Percentiles rank a stretch among this genome's conserved stretches.
Evolutionary conservation across 1,284 basidiomycete genomes (phyloP).

Genomic region (Schizophyllum amplum): DNA sequence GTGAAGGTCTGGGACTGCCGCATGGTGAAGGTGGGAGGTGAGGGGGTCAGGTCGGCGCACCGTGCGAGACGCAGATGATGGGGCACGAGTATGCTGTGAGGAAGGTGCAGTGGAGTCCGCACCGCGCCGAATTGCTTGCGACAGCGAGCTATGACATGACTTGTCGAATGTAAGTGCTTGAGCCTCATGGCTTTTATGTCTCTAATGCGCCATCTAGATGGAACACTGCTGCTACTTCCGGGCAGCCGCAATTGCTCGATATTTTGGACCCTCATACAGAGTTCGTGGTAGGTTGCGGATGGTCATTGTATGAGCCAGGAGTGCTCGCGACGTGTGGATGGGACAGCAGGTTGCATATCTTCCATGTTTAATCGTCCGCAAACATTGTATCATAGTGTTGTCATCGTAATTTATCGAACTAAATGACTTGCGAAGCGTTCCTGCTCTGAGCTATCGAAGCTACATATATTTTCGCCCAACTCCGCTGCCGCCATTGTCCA

Average conservation of each 20-base stretch:
- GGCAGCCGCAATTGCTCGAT: slow-evolving; percentile 48
- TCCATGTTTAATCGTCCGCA: slow-evolving; percentile 44
- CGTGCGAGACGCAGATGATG: slow-evolving; percentile 56
- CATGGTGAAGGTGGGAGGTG: slow-evolving; percentile 54
- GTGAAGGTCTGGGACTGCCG: slow-evolving; percentile 84
- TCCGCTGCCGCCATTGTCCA: too few species aligned
- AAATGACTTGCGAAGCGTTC: not conserved
- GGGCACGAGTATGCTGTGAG: slow-evolving; percentile 82
- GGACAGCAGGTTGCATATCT: slow-evolving; percentile 82
- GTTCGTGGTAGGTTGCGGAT: slow-evolving; percentile 88
- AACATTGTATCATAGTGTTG: not conserved
- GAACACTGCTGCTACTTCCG: slow-evolving; percentile 48
- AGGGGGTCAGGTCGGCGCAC: slow-evolving; percentile 48
- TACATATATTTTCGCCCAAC: not conserved
- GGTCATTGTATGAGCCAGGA: slow-evolving; percentile 85
- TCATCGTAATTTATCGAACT: too few species aligned
- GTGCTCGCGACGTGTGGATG: slow-evolving; percentile 84
- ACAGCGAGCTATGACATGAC: slow-evolving; percentile 96
- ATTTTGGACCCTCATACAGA: slow-evolving; percentile 88
- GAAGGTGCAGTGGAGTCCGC: slow-evolving; percentile 73
- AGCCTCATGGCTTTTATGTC: not conserved
- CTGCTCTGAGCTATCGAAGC: not conserved
- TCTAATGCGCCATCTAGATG: slow-evolving; percentile 35
- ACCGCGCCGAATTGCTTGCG: slow-evolving; percentile 68
- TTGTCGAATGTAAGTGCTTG: slow-evolving; percentile 70